phyloP scores from a whole-genome alignment of 371 early-diverging fungal genomes.

The Entomophthora muscae region DNA sequence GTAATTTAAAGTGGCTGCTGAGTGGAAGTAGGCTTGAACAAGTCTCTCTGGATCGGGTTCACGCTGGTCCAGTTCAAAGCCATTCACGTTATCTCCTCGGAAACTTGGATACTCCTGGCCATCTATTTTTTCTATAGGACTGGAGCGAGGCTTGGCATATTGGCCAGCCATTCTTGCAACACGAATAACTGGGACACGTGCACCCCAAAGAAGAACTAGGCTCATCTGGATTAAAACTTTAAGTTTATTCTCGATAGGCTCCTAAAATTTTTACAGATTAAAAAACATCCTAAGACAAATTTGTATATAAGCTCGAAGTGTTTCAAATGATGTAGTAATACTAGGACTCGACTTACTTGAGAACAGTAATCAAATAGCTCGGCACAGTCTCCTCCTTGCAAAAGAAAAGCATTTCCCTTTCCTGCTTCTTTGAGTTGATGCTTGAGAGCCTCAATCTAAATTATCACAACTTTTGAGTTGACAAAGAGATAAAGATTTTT shows the following conservation, averaged over 20 bases:
- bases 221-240: slow-evolving; percentile 95
- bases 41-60: slow-evolving; percentile 88
- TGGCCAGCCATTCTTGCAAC: slow-evolving; percentile 96
- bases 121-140: slow-evolving; percentile 70
- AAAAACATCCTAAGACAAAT: too few relatives aligned
- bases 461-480: too few relatives aligned
- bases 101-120: slow-evolving; percentile 60
- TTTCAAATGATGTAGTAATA: too few relatives aligned
- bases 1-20: slow-evolving; percentile 92
- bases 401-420: slow-evolving; percentile 72
- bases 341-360: slow-evolving; percentile 45
- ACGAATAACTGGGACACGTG: slow-evolving; percentile 77
- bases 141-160: slow-evolving; percentile 93
- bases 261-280: too few relatives aligned
- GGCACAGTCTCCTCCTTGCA: slow-evolving; percentile 97
- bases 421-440: slow-evolving; percentile 74
- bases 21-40: slow-evolving; percentile 87
- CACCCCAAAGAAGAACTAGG: slow-evolving; percentile 84
- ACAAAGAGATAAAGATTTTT: not conserved
- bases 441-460: slow-evolving; percentile 62
- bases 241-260: slow-evolving; percentile 79
- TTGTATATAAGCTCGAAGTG: too few relatives aligned
- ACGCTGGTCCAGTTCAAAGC: slow-evolving; percentile 69
- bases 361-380: slow-evolving; percentile 94
- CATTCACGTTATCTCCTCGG: slow-evolving; percentile 92